Evolutionary conservation across 2,329 filamentous ascomycete species (phyloP).

Genomic region (Colletotrichum brevisporum): DNA sequence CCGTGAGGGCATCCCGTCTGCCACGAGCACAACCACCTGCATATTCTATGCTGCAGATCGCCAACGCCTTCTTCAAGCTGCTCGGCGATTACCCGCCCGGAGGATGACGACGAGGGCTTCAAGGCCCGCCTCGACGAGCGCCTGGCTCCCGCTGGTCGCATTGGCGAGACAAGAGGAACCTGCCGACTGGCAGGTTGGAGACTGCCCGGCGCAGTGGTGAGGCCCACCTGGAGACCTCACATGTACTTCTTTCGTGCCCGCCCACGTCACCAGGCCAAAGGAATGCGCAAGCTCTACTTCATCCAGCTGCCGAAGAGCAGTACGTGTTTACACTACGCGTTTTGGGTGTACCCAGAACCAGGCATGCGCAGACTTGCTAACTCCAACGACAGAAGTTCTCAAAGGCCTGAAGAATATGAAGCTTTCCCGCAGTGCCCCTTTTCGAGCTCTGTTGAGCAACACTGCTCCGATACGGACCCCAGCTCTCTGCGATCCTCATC

Average conservation of each 20-base stretch:
- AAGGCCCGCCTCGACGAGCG: conserved; percentile 93
- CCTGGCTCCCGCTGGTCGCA: conserved; percentile 89
- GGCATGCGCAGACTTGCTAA: conserved; percentile 35
- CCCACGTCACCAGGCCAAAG: conserved; percentile 95
- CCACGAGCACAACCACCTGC: conserved; percentile 98
- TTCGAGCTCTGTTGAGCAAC: conserved; percentile 99
- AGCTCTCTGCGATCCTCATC: conserved; percentile 97
- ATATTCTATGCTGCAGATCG: conserved; percentile 99
- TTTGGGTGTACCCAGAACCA: no score
- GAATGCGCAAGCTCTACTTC: conserved; percentile 98
- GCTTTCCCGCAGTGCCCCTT: conserved; percentile 91
- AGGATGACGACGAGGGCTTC: conserved; percentile 96
- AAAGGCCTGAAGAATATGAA: conserved; percentile 99
- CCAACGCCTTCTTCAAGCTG: conserved; percentile 99
- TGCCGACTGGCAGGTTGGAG: conserved; percentile 93
- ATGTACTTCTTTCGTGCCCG: conserved; percentile 99
- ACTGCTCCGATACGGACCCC: conserved; percentile 93
- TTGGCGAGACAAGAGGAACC: conserved; percentile 75
- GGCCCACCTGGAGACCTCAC: conserved; percentile 98
- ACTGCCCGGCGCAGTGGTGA: conserved; percentile 98
- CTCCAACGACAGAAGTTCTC: conserved; percentile 78
- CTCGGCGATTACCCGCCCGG: conserved; percentile 93
- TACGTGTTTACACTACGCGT: conserved; percentile 61
- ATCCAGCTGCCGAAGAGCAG: conserved; percentile 94
- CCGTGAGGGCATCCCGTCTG: conserved; percentile 95